A percentile compares a stretch with the other conserved stretches of the same genome.
Conservation (phyloP, 2,329 filamentous ascomycete species). For the Ceratocystis albifundus region DNA sequence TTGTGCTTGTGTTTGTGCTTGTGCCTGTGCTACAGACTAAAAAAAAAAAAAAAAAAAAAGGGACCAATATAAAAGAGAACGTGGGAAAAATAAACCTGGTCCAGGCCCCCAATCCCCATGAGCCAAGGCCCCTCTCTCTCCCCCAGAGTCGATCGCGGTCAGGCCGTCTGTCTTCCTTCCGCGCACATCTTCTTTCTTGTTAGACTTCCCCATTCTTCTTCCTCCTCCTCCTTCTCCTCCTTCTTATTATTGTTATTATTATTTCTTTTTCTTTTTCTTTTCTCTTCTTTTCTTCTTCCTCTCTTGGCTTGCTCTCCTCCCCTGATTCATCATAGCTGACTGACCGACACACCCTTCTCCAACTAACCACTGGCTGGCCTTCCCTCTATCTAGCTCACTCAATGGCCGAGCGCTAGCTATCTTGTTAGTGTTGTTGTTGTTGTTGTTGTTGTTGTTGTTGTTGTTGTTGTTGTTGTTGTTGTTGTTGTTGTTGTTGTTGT, state of each 20-base stretch:
- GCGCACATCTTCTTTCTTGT: not conserved
- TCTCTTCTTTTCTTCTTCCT: not conserved
- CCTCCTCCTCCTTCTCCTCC: no score
- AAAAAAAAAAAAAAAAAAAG: no score
- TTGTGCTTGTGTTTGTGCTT: not conserved
- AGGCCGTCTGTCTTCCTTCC: conserved; percentile 4
- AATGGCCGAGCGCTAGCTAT: no score
- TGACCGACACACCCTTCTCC: no score
- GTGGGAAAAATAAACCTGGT: not conserved
- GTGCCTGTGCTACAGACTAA: conserved; percentile 1
- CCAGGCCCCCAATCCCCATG: not conserved
- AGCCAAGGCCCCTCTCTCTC: not conserved
- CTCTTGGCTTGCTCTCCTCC: not conserved
- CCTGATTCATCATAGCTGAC: no score
- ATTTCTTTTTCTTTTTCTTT: not conserved
- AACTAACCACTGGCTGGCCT: no score
- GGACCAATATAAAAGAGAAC: not conserved
- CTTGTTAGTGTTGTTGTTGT: no score
- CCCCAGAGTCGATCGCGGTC: conserved; percentile 12
- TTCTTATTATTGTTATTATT: no score
- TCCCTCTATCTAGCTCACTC: no score
- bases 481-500: no score
- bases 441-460: no score
- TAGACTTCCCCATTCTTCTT: not conserved
- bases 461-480: no score